Conservation (phyloP, 2,329 filamentous ascomycete genomes). For the Penicillium vulpinum region DNA sequence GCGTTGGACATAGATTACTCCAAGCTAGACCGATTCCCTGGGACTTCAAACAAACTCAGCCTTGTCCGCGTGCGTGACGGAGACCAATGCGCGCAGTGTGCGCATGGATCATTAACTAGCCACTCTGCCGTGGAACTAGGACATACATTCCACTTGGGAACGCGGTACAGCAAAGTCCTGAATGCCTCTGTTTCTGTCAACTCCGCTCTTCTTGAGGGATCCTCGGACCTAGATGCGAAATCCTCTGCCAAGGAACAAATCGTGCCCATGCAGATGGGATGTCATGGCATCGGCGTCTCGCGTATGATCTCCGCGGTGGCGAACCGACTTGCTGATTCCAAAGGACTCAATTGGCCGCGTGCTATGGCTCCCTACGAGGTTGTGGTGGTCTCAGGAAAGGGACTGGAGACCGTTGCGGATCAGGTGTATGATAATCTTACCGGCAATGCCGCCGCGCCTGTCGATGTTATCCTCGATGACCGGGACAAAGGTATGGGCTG, state of each 20-base stretch:
- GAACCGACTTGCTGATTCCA: constrained; percentile 68
- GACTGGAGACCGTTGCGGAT: constrained; percentile 51
- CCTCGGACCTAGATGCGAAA: constrained; percentile 19
- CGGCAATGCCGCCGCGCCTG: constrained; percentile 16
- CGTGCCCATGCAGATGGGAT: constrained; percentile 83
- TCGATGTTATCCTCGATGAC: constrained; percentile 76
- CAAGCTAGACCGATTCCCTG: constrained; percentile 40
- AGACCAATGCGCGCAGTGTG: constrained; percentile 72
- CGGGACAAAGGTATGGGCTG: constrained; percentile 67
- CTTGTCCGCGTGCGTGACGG: constrained; percentile 66
- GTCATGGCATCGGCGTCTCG: constrained; percentile 91
- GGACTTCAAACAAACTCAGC: constrained; percentile 53
- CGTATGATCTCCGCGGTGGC: constrained; percentile 86
- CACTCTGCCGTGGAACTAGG: constrained; percentile 83
- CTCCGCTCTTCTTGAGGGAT: constrained; percentile 20
- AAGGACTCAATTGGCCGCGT: constrained; percentile 83
- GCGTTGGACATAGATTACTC: constrained; percentile 36
- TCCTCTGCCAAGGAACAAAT: constrained; percentile 32
- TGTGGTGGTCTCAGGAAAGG: constrained; percentile 61
- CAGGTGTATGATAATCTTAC: constrained; percentile 65
- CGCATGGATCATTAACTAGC: constrained; percentile 60
- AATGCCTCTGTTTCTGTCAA: constrained; percentile 60
- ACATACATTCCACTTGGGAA: constrained; percentile 92
- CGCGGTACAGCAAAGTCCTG: constrained; percentile 78
- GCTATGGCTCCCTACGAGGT: constrained; percentile 82